A percentile compares a stretch with the other conserved stretches of the same genome.
phyloP scores from a whole-genome alignment of 257 asterid genomes.

The Solanum sejunctum region DNA sequence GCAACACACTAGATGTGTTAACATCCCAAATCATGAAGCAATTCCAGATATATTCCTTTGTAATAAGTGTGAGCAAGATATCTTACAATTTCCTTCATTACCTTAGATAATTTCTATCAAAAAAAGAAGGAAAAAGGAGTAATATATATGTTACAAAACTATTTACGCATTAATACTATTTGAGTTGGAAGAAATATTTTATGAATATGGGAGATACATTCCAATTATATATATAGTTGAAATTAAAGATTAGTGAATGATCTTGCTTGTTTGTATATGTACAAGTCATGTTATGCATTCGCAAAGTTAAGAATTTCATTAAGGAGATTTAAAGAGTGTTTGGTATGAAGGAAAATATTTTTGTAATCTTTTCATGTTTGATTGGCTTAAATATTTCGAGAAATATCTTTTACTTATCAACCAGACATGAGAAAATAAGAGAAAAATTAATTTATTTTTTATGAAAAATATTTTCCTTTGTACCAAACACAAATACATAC shows the following conservation, averaged over 20 bases:
- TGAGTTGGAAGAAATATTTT: not conserved
- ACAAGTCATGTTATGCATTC: not conserved
- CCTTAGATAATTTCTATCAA: conserved; percentile 12
- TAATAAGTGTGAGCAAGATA: conserved; percentile 57
- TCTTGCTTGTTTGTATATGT: not conserved
- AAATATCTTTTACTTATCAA: too few species aligned
- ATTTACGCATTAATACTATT: not conserved
- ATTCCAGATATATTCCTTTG: conserved; percentile 63
- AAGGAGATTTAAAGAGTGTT: accelerated
- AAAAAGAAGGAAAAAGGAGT: not conserved
- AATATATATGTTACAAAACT: not conserved
- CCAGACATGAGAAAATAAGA: too few species aligned
- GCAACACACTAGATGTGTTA: conserved; percentile 77
- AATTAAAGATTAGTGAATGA: not conserved
- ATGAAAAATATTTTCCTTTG: too few species aligned
- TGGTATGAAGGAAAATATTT: too few species aligned
- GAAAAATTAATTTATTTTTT: too few species aligned
- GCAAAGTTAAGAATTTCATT: not conserved
- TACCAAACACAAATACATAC: too few species aligned
- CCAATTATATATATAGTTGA: not conserved
- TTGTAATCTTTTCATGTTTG: too few species aligned
- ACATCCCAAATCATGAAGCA: conserved; percentile 39
- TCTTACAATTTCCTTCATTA: conserved; percentile 41
- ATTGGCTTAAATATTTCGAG: too few species aligned
- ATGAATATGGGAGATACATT: not conserved